Percentiles rank a stretch among this genome's conserved stretches.
phyloP scores from a whole-genome alignment of 768 basidiomycete species.

The Thelephora ganbajun region DNA sequence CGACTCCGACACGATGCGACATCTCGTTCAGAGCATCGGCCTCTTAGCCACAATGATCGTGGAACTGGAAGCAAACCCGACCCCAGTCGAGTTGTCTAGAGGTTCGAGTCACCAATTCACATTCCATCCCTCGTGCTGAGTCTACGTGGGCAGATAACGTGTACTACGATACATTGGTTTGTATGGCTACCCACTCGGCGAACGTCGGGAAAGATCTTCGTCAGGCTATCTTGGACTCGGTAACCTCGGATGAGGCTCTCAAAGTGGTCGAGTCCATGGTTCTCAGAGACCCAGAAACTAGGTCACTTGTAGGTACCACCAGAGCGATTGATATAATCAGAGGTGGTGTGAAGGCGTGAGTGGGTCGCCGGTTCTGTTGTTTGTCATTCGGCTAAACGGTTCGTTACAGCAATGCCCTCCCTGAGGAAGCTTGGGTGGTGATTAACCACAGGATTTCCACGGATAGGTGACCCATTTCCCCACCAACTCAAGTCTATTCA shows the following conservation, averaged over 20 bases:
- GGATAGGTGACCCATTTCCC: conserved; percentile 12
- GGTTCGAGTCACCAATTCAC: background rate
- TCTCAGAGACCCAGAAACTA: conserved; percentile 13
- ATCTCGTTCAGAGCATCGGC: conserved; percentile 28
- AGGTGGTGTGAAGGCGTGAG: conserved; percentile 20
- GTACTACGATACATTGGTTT: conserved; percentile 13
- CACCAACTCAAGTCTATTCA: background rate
- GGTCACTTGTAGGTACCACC: conserved; percentile 21
- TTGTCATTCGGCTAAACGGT: background rate
- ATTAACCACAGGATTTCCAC: conserved; percentile 15
- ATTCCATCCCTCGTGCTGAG: conserved; percentile 9
- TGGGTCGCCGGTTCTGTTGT: background rate
- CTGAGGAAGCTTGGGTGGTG: conserved; percentile 20
- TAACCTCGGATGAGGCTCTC: conserved; percentile 18
- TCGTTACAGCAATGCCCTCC: conserved; percentile 24
- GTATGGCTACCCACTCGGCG: conserved; percentile 28
- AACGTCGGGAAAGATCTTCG: conserved; percentile 19
- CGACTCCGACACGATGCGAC: background rate
- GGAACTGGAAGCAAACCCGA: conserved; percentile 31
- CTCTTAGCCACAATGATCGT: conserved; percentile 34
- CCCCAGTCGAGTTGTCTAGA: too few species aligned
- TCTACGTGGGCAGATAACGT: background rate
- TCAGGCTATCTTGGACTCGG: conserved; percentile 13
- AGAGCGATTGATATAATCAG: conserved; percentile 31
- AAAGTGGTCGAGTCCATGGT: conserved; percentile 17